Percentiles rank a stretch among this genome's conserved stretches.
Conservation (phyloP, 1,284 basidiomycete genomes). For the Cerioporus squamosus region DNA sequence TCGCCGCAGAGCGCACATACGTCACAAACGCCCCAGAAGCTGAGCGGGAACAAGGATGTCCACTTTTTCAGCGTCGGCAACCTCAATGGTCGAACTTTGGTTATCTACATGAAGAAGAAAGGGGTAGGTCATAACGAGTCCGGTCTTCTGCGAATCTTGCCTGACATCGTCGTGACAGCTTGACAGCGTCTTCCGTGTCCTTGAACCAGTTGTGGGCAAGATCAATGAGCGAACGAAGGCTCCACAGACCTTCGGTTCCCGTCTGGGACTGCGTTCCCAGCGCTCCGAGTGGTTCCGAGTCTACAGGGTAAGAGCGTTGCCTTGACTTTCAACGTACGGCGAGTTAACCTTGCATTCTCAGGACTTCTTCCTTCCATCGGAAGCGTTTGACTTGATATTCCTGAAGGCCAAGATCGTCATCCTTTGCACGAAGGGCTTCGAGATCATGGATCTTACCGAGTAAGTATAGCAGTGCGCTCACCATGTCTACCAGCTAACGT, state of each 20-base stretch:
- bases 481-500: background rate
- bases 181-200: constrained; percentile 91
- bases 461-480: constrained; percentile 43
- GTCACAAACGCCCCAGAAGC: constrained; percentile 81
- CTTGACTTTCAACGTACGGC: background rate
- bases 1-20: constrained; percentile 65
- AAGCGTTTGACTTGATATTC: constrained; percentile 90
- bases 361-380: constrained; percentile 92
- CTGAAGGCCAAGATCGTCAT: constrained; percentile 91
- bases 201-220: constrained; percentile 90
- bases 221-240: constrained; percentile 78
- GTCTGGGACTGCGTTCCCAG: constrained; percentile 75
- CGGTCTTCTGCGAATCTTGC: background rate
- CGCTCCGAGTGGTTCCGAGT: constrained; percentile 92
- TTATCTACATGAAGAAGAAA: constrained; percentile 96
- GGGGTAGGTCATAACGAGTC: constrained; percentile 59
- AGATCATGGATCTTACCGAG: constrained; percentile 95
- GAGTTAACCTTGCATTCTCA: constrained; percentile 27
- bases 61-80: constrained; percentile 94
- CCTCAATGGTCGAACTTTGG: constrained; percentile 81
- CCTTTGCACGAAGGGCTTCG: constrained; percentile 92
- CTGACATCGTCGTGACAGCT: constrained; percentile 43
- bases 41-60: constrained; percentile 89
- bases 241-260: constrained; percentile 67
- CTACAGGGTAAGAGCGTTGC: constrained; percentile 62